Conservation (phyloP, 768 basidiomycete genomes). For the Naganishia randhawae region DNA sequence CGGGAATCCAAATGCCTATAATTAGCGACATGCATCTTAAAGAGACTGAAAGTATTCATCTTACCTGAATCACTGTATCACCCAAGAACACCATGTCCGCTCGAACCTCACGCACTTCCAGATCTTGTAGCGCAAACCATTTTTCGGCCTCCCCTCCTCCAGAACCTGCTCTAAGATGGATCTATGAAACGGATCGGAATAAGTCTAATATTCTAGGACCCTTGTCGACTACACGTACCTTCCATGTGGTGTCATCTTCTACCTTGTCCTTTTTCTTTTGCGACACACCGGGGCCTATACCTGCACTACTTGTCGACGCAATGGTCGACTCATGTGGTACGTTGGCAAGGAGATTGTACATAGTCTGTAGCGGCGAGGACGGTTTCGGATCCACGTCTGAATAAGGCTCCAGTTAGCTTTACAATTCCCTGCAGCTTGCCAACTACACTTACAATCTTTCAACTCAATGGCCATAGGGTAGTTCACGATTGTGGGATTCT, state of each 20-base stretch:
- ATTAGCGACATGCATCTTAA: not conserved
- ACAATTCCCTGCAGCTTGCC: constrained; percentile 15
- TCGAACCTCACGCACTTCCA: constrained; percentile 91
- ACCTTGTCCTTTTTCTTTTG: constrained; percentile 53
- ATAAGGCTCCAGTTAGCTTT: not conserved
- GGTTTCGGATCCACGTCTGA: constrained; percentile 71
- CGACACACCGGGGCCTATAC: constrained; percentile 35
- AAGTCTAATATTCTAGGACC: constrained; percentile 3
- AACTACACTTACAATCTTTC: constrained; percentile 68
- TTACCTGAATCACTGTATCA: constrained; percentile 90
- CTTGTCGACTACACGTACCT: constrained; percentile 54
- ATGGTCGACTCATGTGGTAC: constrained; percentile 91
- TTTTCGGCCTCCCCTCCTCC: constrained; percentile 74
- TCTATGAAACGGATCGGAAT: not conserved
- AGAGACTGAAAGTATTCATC: constrained; percentile 5
- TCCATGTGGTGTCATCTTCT: constrained; percentile 88
- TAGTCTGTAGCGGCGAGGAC: constrained; percentile 59
- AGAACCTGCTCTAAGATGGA: constrained; percentile 55
- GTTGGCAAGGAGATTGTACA: constrained; percentile 94
- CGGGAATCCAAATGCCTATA: not conserved
- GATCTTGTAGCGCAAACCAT: constrained; percentile 95
- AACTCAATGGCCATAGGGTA: constrained; percentile 94
- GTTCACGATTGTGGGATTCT: constrained; percentile 97
- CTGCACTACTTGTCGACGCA: constrained; percentile 69
- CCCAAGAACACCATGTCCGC: constrained; percentile 98